Conservation (phyloP, 139 green algal genomes). For the Chlorella sp. region DNA sequence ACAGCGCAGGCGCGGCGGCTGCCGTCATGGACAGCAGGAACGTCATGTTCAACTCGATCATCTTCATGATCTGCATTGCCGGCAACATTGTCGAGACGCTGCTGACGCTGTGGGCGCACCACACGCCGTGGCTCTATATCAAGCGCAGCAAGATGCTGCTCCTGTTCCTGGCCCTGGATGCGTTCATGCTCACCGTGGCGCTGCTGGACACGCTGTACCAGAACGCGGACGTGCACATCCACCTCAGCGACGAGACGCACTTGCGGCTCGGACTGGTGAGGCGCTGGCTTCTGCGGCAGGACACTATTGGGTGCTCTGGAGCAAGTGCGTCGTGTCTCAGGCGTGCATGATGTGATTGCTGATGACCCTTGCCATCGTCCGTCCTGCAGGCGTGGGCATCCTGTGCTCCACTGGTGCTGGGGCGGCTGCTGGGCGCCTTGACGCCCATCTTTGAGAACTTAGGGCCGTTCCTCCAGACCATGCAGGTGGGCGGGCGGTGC, state of each 20-base stretch:
- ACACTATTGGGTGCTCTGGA: too few species aligned
- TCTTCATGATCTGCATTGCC: not conserved
- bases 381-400: not conserved
- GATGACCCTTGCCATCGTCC: too few species aligned
- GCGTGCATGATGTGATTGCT: too few species aligned
- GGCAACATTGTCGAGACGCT: not conserved
- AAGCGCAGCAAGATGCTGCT: not conserved
- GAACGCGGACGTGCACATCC: too few species aligned
- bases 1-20: too few species aligned
- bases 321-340: too few species aligned
- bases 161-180: not conserved
- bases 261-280: too few species aligned
- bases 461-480: not conserved
- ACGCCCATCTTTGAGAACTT: not conserved
- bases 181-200: not conserved
- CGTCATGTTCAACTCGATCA: conserved; percentile 1
- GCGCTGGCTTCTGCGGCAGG: too few species aligned
- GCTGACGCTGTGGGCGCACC: not conserved
- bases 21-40: too few species aligned
- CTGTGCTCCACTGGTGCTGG: not conserved
- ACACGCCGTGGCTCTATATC: not conserved
- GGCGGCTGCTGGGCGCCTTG: not conserved
- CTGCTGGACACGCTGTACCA: not conserved
- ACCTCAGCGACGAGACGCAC: too few species aligned
- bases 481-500: too few species aligned